Conservation (phyloP, 2,329 filamentous ascomycete species). For the Phialophora expanda region DNA sequence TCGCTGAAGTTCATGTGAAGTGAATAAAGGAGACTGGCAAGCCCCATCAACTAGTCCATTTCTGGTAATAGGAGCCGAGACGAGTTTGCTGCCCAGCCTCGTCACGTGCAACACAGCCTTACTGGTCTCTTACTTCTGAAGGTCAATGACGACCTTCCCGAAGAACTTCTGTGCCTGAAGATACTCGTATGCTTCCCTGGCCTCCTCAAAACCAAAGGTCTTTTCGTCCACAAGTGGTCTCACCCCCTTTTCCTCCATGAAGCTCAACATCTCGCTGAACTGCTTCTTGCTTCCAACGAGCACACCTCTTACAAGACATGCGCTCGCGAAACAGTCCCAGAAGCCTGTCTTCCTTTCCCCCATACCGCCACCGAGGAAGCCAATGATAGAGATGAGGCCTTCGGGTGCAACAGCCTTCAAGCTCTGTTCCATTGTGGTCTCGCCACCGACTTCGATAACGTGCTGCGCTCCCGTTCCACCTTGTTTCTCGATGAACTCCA, state of each 20-base stretch:
- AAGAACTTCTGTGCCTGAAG: constrained; percentile 61
- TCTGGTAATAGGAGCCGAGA: not conserved
- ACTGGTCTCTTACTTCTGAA: constrained; percentile 3
- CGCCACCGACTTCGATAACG: constrained; percentile 68
- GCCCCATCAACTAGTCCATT: not conserved
- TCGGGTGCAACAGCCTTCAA: constrained; percentile 57
- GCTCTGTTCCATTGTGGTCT: constrained; percentile 62
- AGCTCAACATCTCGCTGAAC: constrained; percentile 65
- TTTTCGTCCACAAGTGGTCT: constrained; percentile 65
- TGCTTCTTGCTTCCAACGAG: constrained; percentile 61
- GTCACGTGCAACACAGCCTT: not conserved
- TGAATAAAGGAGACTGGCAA: not conserved
- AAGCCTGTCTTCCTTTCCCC: constrained; percentile 49
- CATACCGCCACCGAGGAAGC: constrained; percentile 53
- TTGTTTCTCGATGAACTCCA: constrained; percentile 52
- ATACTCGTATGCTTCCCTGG: constrained; percentile 61
- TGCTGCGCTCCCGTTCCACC: constrained; percentile 63
- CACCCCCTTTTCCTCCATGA: constrained; percentile 64
- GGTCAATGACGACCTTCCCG: constrained; percentile 58
- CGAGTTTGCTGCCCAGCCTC: not conserved
- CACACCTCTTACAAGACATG: constrained; percentile 63
- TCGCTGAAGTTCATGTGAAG: not conserved
- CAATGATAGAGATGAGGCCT: constrained; percentile 57
- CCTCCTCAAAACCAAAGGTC: constrained; percentile 59
- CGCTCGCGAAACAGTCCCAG: constrained; percentile 56